A percentile compares a stretch with the other conserved stretches of the same genome.
These are phyloP conservation scores for Protomyces inundatus DNA, from an alignment of 1,139 yeast genomes.

Conservation along the genomic window DNA sequence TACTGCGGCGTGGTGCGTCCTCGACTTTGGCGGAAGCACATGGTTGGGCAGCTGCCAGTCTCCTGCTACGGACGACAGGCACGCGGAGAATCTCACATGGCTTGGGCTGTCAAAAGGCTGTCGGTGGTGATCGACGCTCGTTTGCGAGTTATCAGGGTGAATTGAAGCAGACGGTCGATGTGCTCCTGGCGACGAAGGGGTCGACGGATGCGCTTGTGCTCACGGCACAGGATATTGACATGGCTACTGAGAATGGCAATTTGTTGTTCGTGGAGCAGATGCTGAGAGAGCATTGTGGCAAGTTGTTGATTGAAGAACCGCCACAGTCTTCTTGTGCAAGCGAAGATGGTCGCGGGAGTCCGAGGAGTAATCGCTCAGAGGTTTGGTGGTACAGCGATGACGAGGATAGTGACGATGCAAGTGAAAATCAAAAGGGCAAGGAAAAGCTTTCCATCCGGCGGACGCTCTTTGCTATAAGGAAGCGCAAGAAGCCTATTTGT, in stretches of 20 bases:
- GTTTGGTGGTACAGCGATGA: background rate
- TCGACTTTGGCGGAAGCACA: background rate
- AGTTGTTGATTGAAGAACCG: background rate
- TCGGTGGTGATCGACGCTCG: background rate
- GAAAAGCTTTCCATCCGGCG: too few species aligned
- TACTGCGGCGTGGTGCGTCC: constrained; percentile 6
- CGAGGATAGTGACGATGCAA: background rate
- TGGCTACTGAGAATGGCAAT: background rate
- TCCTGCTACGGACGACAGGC: constrained; percentile 7
- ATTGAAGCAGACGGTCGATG: background rate
- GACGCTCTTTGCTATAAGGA: too few species aligned
- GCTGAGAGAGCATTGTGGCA: background rate
- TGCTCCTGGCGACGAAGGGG: background rate
- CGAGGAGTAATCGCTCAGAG: background rate
- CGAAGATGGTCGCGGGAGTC: background rate
- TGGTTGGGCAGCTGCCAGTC: constrained; percentile 6
- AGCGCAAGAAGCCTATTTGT: too few species aligned
- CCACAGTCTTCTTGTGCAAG: background rate
- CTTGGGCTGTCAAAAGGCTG: background rate
- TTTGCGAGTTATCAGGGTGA: background rate
- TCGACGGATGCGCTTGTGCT: background rate
- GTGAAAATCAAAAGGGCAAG: too few species aligned
- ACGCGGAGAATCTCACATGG: background rate
- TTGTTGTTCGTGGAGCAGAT: background rate
- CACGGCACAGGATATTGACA: background rate